Conservation (phyloP, 495 filamentous ascomycete genomes). For the Daldinia childiae region DNA sequence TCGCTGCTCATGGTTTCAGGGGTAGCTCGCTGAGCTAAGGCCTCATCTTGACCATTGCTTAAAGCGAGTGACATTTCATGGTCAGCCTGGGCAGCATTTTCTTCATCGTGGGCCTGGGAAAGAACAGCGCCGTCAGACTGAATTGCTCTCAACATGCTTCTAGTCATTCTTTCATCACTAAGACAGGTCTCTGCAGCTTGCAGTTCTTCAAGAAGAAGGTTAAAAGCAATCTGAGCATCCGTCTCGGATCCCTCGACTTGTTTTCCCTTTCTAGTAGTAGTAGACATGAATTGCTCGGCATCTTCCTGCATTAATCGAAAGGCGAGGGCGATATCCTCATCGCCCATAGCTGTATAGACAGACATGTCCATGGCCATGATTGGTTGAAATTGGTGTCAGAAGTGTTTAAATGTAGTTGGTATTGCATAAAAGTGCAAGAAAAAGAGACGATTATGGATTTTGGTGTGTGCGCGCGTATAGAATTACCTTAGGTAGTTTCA, state of each 20-base stretch:
- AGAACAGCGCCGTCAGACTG: slow-evolving; percentile 44
- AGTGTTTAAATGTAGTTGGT: not conserved
- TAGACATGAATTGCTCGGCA: slow-evolving; percentile 26
- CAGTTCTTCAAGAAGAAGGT: slow-evolving; percentile 45
- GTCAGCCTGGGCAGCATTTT: slow-evolving; percentile 37
- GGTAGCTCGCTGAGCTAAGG: not conserved
- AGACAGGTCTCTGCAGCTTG: slow-evolving; percentile 19
- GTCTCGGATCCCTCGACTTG: slow-evolving; percentile 38
- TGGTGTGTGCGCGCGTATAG: not conserved
- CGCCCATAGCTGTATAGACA: slow-evolving; percentile 7
- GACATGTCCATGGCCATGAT: slow-evolving; percentile 1
- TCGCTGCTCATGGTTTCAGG: not conserved
- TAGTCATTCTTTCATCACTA: slow-evolving; percentile 45
- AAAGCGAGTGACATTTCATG: slow-evolving; percentile 16
- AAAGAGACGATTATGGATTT: not conserved
- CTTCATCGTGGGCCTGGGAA: slow-evolving; percentile 27
- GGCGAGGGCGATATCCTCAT: slow-evolving; percentile 25
- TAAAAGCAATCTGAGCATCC: slow-evolving; percentile 45
- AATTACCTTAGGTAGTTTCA: not conserved
- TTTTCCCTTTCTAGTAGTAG: slow-evolving; percentile 51
- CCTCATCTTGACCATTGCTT: slow-evolving; percentile 2
- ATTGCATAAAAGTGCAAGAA: slow-evolving; percentile 1
- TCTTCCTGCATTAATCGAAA: slow-evolving; percentile 47
- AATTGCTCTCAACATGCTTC: slow-evolving; percentile 46
- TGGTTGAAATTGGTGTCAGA: not conserved